Evolutionary conservation across 2,329 filamentous ascomycete genomes (phyloP), one percentile per base, ranked within the genome.

Genomic region (Ophiostoma triangulosporum): DNA sequence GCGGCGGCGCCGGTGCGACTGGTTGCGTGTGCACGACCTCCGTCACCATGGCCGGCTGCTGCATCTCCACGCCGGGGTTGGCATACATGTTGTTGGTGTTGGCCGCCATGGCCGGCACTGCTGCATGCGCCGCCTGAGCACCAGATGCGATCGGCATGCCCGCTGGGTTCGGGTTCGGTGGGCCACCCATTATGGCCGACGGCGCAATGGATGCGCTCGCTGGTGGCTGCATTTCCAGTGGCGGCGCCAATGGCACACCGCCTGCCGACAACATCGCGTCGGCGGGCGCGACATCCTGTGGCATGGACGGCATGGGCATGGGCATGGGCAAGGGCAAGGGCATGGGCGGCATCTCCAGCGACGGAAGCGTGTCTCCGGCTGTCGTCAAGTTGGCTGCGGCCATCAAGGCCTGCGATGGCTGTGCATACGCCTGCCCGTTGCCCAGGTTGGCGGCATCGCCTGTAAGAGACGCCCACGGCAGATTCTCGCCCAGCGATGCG

Each of bases 171-270:
- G 6, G 33, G 12, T 38, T 9, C 6, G 50, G 22, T 7, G 17
- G 29, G 9, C 29, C 29, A 29, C 46, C 46, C 46, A 48, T 48
- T 4, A 48, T 48, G 4, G 31, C 48, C 12, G 48, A 36, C 22
- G 48, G 46, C 4, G 46, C 46, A 33, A 48, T 22, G 2, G 46
- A 48, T n/a, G 26, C 61, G 60, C 2, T 58, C 59, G 46, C 66
- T 60, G 48, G 31, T 5, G 15, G 31, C 31, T 32, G 22, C 29
- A 33, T 32, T 22, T 27, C 3, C 29, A 14, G n/a, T 24, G 46
- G 24, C 1, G 43, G 43, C 11, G 43, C 26, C n/a, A 46, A n/a
- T 4, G 43, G 7, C 15, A 46, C n/a, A 5, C 43, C 26, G 12
- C 24, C 20, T 43, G 38, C 17, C 6, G 20, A 17, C 15, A 43